Evolutionary conservation across 352 stramenopile species (phyloP), one percentile per base, ranked within the genome.

Genomic region (Pilasporangium apinafurcum): DNA sequence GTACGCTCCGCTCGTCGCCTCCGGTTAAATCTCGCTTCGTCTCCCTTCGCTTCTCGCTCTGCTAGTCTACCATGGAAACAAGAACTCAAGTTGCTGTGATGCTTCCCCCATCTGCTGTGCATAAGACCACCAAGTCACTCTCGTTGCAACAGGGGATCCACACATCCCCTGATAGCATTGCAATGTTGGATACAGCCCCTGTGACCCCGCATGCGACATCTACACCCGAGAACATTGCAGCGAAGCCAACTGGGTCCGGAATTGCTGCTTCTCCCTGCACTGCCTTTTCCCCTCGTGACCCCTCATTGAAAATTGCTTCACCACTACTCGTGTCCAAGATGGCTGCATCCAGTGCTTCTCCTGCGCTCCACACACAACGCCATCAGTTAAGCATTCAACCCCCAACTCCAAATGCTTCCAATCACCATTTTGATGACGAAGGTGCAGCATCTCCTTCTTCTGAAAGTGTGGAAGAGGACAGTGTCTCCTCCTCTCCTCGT

Each of bases 281-380:
- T 18, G 52, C 60, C 33, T 72, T 75, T 28, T 86, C 73, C 0
- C 73, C 73, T 4, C 69, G 73, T 9, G 69, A 83, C 30, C 73
- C 73, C 17, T 48, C 65, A 0, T 46, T 65, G 21, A 86, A 86
- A 41, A 48, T 83, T 8, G 34, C 48, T 7, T 28, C 39, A 13
- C 48, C 39, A 6, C 32, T 43, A 21, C 49, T 50, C 33, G 31
- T 35, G 10, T 24, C 40, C 38, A 43, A 56, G 40, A 27, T 18
- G 9, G 20, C 38, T 8, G 10, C 14, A 8, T 44, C 32, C 18
- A 28, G 36, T 29, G 1, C 17, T 18, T n/a, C 6, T 39, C 20
- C n/a, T 37, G 27, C 3, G 27, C 21, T 8, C 20, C 22, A 4
- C 57, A 71, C 32, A 44, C 37, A 33, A 18, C 42, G 10, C 51